Base-by-base conservation (phyloP, 768 basidiomycete genomes). In the Solioccasus polychromus region DNA sequence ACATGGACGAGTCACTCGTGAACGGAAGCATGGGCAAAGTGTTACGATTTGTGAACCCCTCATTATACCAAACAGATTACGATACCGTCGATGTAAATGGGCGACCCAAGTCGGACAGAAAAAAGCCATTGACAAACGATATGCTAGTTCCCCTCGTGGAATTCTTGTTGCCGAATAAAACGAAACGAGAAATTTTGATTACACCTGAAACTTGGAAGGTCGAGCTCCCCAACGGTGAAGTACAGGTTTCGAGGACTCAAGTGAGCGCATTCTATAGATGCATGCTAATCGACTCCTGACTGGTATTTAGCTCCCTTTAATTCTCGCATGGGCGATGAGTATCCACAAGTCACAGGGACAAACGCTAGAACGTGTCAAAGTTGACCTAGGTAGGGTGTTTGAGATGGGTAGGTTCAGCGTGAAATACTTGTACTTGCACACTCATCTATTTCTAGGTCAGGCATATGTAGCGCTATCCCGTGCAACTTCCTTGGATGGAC, bases 301-400 rank as follows among this genome's bases (percentile, higher is more conserved):
- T 3, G 32, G 14, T 2, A 42, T 8, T 34, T 53, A 94, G 90
- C 64, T 95, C 2, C 92, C 91, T 0, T 63, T 97, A 20, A 93
- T 96, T 48, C 74, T 95, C 30, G 78, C 94, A 0, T 98, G 94
- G 95, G 94, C 95, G 0, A 95, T 97, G 91, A 90, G 87, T 37
- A 98, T 98, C 51, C 96, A 99, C 67, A 99, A 99, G 63, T 89
- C 88, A 10, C 96, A 99, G 65, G 96, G 96, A 9, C 96, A 98
- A 65, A 98, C 96, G 0, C 73, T 99, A 9, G 88, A 93, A 20
- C 82, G 92, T 36, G 94, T 98, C 55, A 95, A 88, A 61, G 94
- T 98, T 35, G 94, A 98, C 60, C 74, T 99, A 28, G 83, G 83
- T 24, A 86, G 82, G 61, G 88, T 98, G 5, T 99, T 99, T 59